These are phyloP conservation scores for Ceratocystis albifundus DNA, from an alignment of 2,329 filamentous ascomycete genomes.

Conservation along the genomic window DNA sequence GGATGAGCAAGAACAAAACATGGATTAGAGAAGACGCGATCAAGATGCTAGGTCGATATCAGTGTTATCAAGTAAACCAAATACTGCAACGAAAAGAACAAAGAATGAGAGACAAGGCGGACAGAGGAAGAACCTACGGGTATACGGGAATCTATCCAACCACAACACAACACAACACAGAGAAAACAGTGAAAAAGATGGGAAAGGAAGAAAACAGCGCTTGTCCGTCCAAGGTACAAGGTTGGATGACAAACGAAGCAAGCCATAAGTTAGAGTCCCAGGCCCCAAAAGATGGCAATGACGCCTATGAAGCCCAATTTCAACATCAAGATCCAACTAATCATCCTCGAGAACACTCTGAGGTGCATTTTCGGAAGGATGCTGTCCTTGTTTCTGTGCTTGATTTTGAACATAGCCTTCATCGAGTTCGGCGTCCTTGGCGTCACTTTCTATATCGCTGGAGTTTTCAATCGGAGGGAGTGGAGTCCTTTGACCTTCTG, in stretches of 20 bases:
- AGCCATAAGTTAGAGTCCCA: slow-evolving; percentile 21
- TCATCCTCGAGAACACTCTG: background rate
- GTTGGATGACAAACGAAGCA: background rate
- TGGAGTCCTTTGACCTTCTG: slow-evolving; percentile 46
- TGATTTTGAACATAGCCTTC: background rate
- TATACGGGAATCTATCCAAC: slow-evolving; percentile 12
- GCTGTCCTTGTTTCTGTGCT: background rate
- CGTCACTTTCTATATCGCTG: slow-evolving; percentile 25
- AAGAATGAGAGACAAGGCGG: background rate
- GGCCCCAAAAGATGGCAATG: slow-evolving; percentile 30
- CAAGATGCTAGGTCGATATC: slow-evolving; percentile 13
- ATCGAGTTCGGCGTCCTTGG: background rate
- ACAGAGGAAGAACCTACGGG: slow-evolving; percentile 4
- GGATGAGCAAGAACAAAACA: slow-evolving; percentile 1
- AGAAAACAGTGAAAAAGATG: slow-evolving; percentile 10
- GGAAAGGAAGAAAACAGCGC: background rate
- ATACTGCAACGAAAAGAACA: slow-evolving; percentile 12
- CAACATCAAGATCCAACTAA: slow-evolving; percentile 12
- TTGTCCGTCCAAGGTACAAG: background rate
- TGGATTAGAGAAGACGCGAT: slow-evolving; percentile 5
- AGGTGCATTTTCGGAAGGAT: slow-evolving; percentile 25
- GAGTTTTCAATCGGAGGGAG: slow-evolving; percentile 40
- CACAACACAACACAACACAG: slow-evolving; percentile 1
- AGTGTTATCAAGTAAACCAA: slow-evolving; percentile 9
- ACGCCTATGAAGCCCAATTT: slow-evolving; percentile 28